Base-by-base conservation (phyloP, 352 stramenopile species). In the Globisporangium polare region DNA sequence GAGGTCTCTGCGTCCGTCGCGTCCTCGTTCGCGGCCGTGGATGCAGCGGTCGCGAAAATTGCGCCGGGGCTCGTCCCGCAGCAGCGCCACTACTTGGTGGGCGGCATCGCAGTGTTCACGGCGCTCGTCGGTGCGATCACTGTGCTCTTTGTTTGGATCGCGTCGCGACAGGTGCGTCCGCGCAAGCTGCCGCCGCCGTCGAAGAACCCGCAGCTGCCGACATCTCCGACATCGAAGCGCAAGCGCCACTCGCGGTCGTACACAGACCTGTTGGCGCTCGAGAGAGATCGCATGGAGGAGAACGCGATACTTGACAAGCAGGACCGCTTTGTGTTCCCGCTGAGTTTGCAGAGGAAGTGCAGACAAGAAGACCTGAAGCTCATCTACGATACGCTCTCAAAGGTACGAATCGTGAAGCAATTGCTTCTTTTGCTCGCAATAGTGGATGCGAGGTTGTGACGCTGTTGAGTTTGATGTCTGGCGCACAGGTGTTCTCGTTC, bases 111-210 rank as follows among this genome's bases (percentile, higher is more conserved):
- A 0, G 72, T 88, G 12, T 63, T 68, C 39, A 71, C 77, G 5
- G 58, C 79, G 3, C 70, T 92, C 7, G 62, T 83, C 3, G 67
- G 75, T 6, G 53, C 68, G 24, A 76, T 84, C 15, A 71, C 65
- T 9, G 71, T 71, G 42, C 69, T 95, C 24, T 94, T 92, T 66
- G 58, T 91, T 24, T 95, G 86, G 86, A 81, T 95, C 31, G 80
- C 83, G 26, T 94, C 84, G 22, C 79, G 85, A 12, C 85, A 92
- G 58, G 83, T 92, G 50, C 80, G 85, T 1, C 83, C 85, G 17
- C 77, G 83, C 1, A 80, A 79, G 56, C 62, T 62, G 35, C 61
- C 71, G n/a, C 56, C 68, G 2, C 68, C 73, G 45, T 67, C 61
- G 9, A 56, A 53, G 26, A 50, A 63, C 13, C 56, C 71, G 18